These are phyloP conservation scores for Macrocystidia cucumis DNA, from an alignment of 1,284 basidiomycete genomes.

Conservation along the genomic window DNA sequence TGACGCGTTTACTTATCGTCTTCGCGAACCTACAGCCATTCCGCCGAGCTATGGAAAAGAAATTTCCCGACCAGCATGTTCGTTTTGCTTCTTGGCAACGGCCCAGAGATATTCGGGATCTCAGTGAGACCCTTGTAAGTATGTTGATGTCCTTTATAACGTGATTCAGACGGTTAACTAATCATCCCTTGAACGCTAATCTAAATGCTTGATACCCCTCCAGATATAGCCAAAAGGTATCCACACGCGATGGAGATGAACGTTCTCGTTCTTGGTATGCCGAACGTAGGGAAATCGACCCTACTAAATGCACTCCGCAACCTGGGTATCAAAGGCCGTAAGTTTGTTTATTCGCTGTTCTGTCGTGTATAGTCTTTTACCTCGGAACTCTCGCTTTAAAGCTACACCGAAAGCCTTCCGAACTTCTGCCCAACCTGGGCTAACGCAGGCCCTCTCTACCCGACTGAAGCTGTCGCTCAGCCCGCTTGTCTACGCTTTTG, in stretches of 20 bases:
- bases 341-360: conserved; percentile 24
- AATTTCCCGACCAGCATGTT: conserved; percentile 58
- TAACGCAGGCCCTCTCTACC: conserved; percentile 80
- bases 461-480: conserved; percentile 74
- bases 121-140: conserved; percentile 68
- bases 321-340: conserved; percentile 83
- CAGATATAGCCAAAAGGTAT: conserved; percentile 65
- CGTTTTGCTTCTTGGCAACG: conserved; percentile 69
- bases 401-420: conserved; percentile 75
- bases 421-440: conserved; percentile 85
- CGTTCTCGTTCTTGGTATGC: conserved; percentile 94
- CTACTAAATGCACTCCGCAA: conserved; percentile 88
- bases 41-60: conserved; percentile 53
- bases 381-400: conserved; percentile 19
- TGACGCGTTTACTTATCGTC: conserved; percentile 8
- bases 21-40: conserved; percentile 48
- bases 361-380: not conserved
- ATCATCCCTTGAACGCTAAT: conserved; percentile 19
- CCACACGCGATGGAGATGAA: conserved; percentile 70
- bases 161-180: conserved; percentile 3
- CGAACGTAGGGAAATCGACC: conserved; percentile 97
- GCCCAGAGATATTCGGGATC: conserved; percentile 50
- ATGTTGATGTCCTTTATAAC: conserved; percentile 27
- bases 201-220: conserved; percentile 7
- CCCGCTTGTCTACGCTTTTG: conserved; percentile 88